Base-by-base conservation (phyloP, 2,329 filamentous ascomycete genomes). In the Ascochyta koolunga region DNA sequence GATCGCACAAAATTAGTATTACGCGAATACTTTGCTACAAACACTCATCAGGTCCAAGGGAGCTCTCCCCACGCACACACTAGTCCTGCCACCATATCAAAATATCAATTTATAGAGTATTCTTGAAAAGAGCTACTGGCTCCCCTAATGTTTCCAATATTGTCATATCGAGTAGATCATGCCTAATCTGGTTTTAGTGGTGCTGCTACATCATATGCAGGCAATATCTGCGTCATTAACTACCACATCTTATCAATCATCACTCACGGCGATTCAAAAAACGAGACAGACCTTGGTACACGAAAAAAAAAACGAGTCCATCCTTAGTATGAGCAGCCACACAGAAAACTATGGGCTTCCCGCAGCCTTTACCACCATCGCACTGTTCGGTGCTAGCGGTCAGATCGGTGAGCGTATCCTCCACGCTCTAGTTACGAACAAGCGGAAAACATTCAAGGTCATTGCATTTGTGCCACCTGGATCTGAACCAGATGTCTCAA, bases 371-470 rank as follows among this genome's bases (percentile, higher is more conserved):
- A 35, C 3, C 2, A 29, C 35, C 0, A 33, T 54, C 19, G 57
- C 59, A 5, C 32, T 59, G 19, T 61, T 66, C 35, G 54, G 61
- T 18, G 56, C 50, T 22, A 59, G 54, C 18, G 54, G 54, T n/a
- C 58, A 61, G 19, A 56, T 67, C 13, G 52, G 56, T 16, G 32
- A 50, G 16, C 48, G 16, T 13, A 64, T 60, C 24, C 40, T 65
- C 5, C 8, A 33, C 6, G 47, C 36, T 9, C 25, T 59, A 8
- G 16, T 22, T 13, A 32, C 50, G 13, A 46, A 37, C 24, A 43
- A 56, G 15, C 31, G 37, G 2, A 60, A 64, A 25, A 21, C 36
- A n/a, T 62, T 66, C 36, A 50, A 57, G 4, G 40, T 59, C 5
- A 16, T 58, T 32, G 39, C 39, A 10, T 42, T 42, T 33, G 18